Conservation (phyloP, 2,329 filamentous ascomycete species). For the Alternaria sp. region DNA sequence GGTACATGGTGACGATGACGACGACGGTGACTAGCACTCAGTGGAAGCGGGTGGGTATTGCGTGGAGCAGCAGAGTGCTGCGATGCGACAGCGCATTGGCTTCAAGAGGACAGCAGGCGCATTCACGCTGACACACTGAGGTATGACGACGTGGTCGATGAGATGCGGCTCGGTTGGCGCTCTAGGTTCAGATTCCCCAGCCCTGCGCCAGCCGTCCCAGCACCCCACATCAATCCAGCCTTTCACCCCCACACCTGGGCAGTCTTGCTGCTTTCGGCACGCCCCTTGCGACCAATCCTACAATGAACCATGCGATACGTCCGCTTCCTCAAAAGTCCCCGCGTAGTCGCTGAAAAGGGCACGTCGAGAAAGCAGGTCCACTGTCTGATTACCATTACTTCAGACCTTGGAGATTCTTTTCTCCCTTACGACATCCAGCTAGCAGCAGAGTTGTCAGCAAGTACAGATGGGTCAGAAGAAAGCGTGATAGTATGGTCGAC, state of each 20-base stretch:
- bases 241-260: constrained; percentile 12
- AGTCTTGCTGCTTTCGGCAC: constrained; percentile 4
- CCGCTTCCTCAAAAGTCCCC: constrained; percentile 71
- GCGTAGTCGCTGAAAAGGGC: constrained; percentile 49
- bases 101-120: constrained; percentile 3
- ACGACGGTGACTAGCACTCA: constrained; percentile 1
- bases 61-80: constrained; percentile 26
- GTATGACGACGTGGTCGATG: constrained; percentile 12
- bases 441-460: constrained; percentile 47
- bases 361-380: constrained; percentile 20
- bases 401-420: constrained; percentile 72
- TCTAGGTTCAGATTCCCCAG: constrained; percentile 3
- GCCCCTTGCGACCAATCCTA: background rate
- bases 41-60: constrained; percentile 13
- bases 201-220: constrained; percentile 2
- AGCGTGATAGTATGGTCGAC: constrained; percentile 52
- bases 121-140: constrained; percentile 4
- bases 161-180: constrained; percentile 13
- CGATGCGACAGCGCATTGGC: constrained; percentile 36
- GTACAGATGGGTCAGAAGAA: constrained; percentile 24
- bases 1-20: constrained; percentile 62
- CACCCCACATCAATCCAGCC: constrained; percentile 24
- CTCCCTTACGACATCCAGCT: constrained; percentile 58
- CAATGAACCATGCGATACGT: constrained; percentile 59
- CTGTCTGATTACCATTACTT: constrained; percentile 67